A percentile compares a stretch with the other conserved stretches of the same genome.
Evolutionary conservation across 2,329 filamentous ascomycete species (phyloP).

Genomic region (Metarhizium brunneum): DNA sequence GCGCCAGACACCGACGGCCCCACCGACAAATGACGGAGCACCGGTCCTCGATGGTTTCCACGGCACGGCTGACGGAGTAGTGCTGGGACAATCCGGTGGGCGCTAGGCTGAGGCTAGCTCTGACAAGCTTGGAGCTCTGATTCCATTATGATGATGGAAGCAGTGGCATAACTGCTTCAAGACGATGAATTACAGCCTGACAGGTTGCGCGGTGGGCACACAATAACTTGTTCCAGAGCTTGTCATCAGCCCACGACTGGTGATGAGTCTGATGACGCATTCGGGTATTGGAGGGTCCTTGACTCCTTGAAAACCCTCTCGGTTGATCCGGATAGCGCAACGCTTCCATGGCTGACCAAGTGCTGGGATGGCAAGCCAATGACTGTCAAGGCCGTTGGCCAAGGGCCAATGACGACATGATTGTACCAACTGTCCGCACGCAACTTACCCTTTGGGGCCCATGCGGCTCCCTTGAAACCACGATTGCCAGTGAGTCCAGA

Average conservation of each 20-base stretch:
- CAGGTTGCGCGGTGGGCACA: no score
- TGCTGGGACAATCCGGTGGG: background rate
- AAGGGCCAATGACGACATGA: slow-evolving; percentile 1
- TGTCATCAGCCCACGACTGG: no score
- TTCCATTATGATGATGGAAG: background rate
- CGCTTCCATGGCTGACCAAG: background rate
- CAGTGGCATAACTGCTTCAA: no score
- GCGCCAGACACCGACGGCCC: background rate
- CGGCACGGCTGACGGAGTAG: background rate
- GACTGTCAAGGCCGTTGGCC: background rate
- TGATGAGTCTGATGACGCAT: no score
- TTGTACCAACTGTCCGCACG: background rate
- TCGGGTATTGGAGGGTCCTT: no score
- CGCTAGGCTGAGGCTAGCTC: background rate
- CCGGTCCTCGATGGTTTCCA: background rate
- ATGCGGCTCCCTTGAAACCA: background rate
- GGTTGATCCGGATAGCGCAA: background rate
- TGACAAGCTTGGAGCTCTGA: background rate
- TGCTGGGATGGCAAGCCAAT: background rate
- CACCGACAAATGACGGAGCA: background rate
- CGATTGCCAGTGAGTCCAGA: background rate
- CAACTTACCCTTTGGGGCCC: background rate
- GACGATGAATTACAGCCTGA: no score
- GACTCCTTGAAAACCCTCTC: background rate
- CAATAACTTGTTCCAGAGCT: no score